Base-by-base conservation (phyloP, 805 yeast species). In the Pichia thaimueangensis region DNA sequence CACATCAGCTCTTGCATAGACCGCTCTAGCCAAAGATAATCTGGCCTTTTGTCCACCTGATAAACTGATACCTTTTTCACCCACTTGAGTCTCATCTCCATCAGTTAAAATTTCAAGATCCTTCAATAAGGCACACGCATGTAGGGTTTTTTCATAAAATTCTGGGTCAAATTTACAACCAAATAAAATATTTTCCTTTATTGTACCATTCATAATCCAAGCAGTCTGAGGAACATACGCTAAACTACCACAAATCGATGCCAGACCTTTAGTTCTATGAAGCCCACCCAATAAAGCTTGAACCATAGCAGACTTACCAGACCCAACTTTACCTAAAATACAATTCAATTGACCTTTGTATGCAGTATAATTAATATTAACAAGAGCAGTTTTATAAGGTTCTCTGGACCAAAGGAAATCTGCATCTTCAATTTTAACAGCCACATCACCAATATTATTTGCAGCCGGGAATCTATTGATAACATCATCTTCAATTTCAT, bases 1-100 rank as follows among this genome's bases (percentile, higher is more conserved):
- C 24, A 93, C 77, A 57, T 93, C 97, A 3, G 97, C 94, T 50
- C 97, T 74, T 11, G 96, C 76, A 59, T 93, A 93, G 9, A 93
- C 96, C 11, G 98, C 97, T 59, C 98, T 77, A 0, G 98, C 98
- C 41, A 93, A 73, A 1, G 95, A 81, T 29, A 93, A 72, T 60
- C 98, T 80, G 0, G 98, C 97, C 71, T 93, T 93, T 63, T 93
- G 98, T 35, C 98, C 98, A 39, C 98, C 98, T 32, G 96, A 86
- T 38, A 93, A 70, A 12, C 97, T 86, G 39, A 93, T 89, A 50
- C 98, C 98, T 61, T 91, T 87, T 66, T 93, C 98, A 49, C 98
- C 98, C 45, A 93, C 97, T 53, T 85, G 78, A 6, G 98, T 93
- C 39, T 71, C 71, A 60, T 93, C 97, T 42, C 96, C 96, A 56